These are phyloP conservation scores for Penicillium cinerascens DNA, from an alignment of 495 filamentous ascomycete species.

Conservation along the genomic window DNA sequence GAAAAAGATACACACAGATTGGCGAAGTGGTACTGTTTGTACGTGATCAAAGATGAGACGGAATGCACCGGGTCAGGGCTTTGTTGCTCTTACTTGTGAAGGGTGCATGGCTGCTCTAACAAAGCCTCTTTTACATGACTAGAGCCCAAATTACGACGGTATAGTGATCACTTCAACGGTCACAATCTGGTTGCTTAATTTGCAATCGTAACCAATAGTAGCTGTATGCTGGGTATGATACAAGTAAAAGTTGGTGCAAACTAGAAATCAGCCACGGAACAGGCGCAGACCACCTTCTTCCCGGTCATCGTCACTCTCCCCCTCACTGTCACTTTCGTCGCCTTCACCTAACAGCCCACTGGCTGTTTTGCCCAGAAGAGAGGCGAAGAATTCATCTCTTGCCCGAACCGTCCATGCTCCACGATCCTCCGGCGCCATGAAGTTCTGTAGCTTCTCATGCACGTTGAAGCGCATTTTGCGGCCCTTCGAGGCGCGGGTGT, in stretches of 20 bases:
- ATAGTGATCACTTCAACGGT: neutral
- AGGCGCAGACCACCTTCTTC: conserved; percentile 72
- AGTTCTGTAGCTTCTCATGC: conserved; percentile 96
- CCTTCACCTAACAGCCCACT: conserved; percentile 71
- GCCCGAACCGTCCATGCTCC: conserved; percentile 71
- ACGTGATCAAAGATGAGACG: too few relatives aligned
- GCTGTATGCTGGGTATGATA: neutral
- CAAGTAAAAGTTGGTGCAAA: neutral
- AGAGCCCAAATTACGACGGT: neutral
- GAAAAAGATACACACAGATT: too few relatives aligned
- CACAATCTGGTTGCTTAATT: neutral
- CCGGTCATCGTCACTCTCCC: conserved; percentile 51
- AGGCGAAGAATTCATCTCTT: conserved; percentile 83
- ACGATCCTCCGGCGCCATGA: conserved; percentile 90
- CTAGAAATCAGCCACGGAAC: conserved; percentile 53
- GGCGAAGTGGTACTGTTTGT: too few relatives aligned
- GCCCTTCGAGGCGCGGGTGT: conserved; percentile 93
- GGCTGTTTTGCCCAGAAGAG: conserved; percentile 69
- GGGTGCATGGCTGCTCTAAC: too few relatives aligned
- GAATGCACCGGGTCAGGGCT: too few relatives aligned
- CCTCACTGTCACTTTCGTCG: conserved; percentile 47
- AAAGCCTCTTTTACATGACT: neutral
- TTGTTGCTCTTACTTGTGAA: too few relatives aligned
- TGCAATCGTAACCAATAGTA: neutral
- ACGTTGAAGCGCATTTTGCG: conserved; percentile 89